Percentiles rank a stretch among this genome's conserved stretches.
phyloP scores from a whole-genome alignment of 1,139 yeast species.

The Petasospora rhodanensis region DNA sequence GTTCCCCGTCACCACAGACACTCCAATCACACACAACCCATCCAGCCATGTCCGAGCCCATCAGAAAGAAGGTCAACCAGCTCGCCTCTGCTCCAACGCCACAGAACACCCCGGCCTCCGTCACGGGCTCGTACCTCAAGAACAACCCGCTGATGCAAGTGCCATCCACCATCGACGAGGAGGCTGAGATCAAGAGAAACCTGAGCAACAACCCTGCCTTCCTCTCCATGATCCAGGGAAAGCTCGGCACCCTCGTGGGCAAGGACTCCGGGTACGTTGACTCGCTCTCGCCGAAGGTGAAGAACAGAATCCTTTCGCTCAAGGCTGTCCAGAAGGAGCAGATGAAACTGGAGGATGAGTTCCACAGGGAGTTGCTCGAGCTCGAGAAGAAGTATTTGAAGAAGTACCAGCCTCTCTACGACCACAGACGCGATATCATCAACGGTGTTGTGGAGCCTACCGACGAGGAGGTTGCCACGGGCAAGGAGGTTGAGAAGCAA shows the following conservation, averaged over 20 bases:
- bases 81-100: slow-evolving; percentile 97
- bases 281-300: slow-evolving; percentile 67
- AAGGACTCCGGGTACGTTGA: slow-evolving; percentile 83
- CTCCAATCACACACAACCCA: neutral
- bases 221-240: slow-evolving; percentile 85
- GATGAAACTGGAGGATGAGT: slow-evolving; percentile 81
- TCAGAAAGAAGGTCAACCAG: slow-evolving; percentile 50
- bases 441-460: slow-evolving; percentile 76
- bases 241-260: slow-evolving; percentile 80
- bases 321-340: slow-evolving; percentile 82
- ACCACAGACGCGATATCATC: slow-evolving; percentile 68
- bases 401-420: slow-evolving; percentile 74
- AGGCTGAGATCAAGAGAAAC: slow-evolving; percentile 35
- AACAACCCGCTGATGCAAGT: slow-evolving; percentile 50
- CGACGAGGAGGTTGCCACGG: slow-evolving; percentile 69
- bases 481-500: slow-evolving; percentile 55
- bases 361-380: slow-evolving; percentile 82
- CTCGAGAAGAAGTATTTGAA: slow-evolving; percentile 77
- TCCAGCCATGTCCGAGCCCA: slow-evolving; percentile 16
- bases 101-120: slow-evolving; percentile 95
- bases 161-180: slow-evolving; percentile 51
- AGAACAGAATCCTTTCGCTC: slow-evolving; percentile 74
- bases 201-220: slow-evolving; percentile 72
- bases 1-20: neutral
- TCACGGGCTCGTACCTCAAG: slow-evolving; percentile 69